Evolutionary conservation across 768 basidiomycete genomes (phyloP).

Genomic region (Trametopsis cervina): DNA sequence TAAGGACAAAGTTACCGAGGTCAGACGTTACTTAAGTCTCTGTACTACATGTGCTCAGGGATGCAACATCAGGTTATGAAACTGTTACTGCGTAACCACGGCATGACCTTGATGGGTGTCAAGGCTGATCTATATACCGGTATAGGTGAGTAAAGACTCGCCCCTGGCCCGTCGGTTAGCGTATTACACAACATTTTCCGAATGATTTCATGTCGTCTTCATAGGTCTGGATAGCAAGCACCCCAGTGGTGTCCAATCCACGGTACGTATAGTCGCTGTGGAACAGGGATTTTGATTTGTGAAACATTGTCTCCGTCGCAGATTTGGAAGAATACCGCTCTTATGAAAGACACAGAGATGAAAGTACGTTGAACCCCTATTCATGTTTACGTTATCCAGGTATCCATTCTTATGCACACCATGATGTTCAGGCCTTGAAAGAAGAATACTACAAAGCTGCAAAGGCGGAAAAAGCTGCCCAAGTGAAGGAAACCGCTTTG

Average conservation of each 20-base stretch:
- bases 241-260: constrained; percentile 62
- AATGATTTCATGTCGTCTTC: background rate
- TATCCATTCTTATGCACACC: constrained; percentile 1
- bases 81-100: constrained; percentile 57
- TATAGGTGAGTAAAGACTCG: constrained; percentile 36
- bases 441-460: constrained; percentile 45
- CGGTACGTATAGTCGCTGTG: constrained; percentile 33
- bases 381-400: background rate
- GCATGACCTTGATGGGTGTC: constrained; percentile 57
- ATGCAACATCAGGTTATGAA: constrained; percentile 73
- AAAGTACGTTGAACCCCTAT: constrained; percentile 52
- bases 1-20: constrained; percentile 49
- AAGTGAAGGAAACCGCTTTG: constrained; percentile 17
- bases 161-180: background rate
- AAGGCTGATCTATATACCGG: constrained; percentile 66
- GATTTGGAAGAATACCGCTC: constrained; percentile 62
- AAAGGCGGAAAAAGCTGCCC: constrained; percentile 16
- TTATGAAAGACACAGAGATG: constrained; percentile 54
- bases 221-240: constrained; percentile 76
- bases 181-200: background rate
- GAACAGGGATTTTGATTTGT: background rate
- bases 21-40: constrained; percentile 24
- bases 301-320: constrained; percentile 19
- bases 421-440: constrained; percentile 44
- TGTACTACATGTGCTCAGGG: background rate